phyloP scores from a whole-genome alignment of 202 grass and related monocot genomes.

The Zoysia matrella region DNA sequence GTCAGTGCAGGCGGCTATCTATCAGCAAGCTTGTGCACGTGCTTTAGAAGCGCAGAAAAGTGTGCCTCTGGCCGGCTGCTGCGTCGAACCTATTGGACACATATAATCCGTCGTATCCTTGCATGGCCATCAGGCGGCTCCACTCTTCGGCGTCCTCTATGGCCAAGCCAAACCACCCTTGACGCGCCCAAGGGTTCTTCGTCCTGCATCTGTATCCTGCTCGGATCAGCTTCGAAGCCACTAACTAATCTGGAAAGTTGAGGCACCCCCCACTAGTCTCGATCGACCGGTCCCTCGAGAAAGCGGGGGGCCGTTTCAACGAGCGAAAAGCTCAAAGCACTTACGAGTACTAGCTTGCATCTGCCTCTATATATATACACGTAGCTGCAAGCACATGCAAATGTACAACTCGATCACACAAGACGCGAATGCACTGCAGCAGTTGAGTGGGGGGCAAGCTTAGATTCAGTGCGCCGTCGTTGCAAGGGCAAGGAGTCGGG shows the following conservation, averaged over 20 bases:
- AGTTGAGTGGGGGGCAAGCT: background rate
- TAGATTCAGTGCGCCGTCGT: background rate
- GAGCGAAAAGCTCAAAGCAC: background rate
- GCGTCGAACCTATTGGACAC: background rate
- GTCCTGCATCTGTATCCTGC: background rate
- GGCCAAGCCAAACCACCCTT: constrained; percentile 46
- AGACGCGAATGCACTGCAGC: too few species aligned
- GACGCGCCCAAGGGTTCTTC: constrained; percentile 48
- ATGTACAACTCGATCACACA: background rate
- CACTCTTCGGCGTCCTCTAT: background rate
- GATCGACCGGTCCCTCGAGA: constrained; percentile 2
- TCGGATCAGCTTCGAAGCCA: background rate
- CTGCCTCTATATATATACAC: constrained; percentile 13
- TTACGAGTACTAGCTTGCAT: background rate
- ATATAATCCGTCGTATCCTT: background rate
- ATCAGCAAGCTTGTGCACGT: background rate
- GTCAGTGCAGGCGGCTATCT: constrained; percentile 37
- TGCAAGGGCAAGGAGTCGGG: background rate
- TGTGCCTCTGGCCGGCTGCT: constrained; percentile 4
- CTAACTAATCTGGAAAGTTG: background rate
- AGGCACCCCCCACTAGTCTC: background rate
- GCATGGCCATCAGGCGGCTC: background rate
- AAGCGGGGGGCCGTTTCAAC: constrained; percentile 41
- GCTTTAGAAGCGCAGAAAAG: background rate
- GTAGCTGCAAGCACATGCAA: background rate